Conservation (phyloP, 352 stramenopile species). For the Phytophthora constricta region DNA sequence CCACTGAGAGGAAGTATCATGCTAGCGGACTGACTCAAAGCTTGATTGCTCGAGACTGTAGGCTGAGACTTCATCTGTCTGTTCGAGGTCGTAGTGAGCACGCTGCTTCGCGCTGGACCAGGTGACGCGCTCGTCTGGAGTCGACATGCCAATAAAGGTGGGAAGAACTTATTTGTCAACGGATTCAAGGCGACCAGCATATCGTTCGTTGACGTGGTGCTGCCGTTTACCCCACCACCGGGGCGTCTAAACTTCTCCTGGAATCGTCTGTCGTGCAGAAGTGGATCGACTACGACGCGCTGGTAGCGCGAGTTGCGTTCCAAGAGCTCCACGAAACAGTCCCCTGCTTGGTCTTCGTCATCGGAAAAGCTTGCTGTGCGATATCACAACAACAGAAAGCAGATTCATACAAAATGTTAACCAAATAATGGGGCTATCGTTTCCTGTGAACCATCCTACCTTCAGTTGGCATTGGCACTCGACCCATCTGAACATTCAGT, state of each 20-base stretch:
- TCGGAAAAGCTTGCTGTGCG: slow-evolving; percentile 22
- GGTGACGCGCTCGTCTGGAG: slow-evolving; percentile 30
- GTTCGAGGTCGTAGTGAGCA: too few relatives aligned
- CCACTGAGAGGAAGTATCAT: background rate
- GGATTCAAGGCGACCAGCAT: slow-evolving; percentile 49
- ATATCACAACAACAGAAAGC: background rate
- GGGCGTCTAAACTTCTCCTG: slow-evolving; percentile 64
- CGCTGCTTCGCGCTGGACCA: background rate
- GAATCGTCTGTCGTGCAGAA: slow-evolving; percentile 63
- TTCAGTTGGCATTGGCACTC: slow-evolving; percentile 30
- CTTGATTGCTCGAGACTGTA: slow-evolving; percentile 14
- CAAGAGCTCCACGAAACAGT: slow-evolving; percentile 69
- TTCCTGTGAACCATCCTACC: slow-evolving; percentile 13
- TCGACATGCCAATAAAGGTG: slow-evolving; percentile 57
- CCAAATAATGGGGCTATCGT: background rate
- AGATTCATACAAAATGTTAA: background rate
- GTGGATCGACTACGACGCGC: slow-evolving; percentile 57
- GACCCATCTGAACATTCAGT: slow-evolving; percentile 45
- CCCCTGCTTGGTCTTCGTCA: slow-evolving; percentile 36
- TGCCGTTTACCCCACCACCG: slow-evolving; percentile 25
- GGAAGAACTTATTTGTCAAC: slow-evolving; percentile 57
- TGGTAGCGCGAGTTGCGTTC: slow-evolving; percentile 57
- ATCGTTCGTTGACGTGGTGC: slow-evolving; percentile 50
- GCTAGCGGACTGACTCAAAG: background rate
- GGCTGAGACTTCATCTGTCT: background rate